A percentile compares a stretch with the other conserved stretches of the same genome.
Evolutionary conservation across 2,329 filamentous ascomycete species (phyloP).

Genomic region (Lizonia empirigonia): DNA sequence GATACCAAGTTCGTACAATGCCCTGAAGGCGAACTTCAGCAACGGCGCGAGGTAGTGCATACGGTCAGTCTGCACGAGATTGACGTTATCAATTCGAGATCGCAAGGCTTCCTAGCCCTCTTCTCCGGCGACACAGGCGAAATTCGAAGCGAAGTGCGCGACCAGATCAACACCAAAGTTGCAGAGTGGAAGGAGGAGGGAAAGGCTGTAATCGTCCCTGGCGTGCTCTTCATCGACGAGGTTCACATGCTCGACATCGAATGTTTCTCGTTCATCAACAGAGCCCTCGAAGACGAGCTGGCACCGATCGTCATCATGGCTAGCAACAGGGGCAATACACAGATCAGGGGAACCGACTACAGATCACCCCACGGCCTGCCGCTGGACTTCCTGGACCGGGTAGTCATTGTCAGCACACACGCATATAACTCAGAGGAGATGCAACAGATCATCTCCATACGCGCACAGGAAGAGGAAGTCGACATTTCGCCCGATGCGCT

Average conservation of each 20-base stretch:
- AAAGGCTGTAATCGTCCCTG: constrained; percentile 96
- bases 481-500: constrained; percentile 89
- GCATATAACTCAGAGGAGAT: constrained; percentile 84
- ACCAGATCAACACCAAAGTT: constrained; percentile 99
- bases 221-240: constrained; percentile 97
- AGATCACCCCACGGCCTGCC: constrained; percentile 91
- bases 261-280: constrained; percentile 98
- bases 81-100: constrained; percentile 97
- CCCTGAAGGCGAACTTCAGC: constrained; percentile 95
- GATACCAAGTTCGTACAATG: constrained; percentile 99
- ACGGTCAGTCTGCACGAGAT: constrained; percentile 98
- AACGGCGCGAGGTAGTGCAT: constrained; percentile 95
- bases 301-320: constrained; percentile 99
- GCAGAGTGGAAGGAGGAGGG: constrained; percentile 99
- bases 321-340: constrained; percentile 89
- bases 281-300: constrained; percentile 90
- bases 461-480: constrained; percentile 94
- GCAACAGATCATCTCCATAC: constrained; percentile 87
- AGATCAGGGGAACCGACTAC: constrained; percentile 92
- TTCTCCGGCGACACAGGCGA: constrained; percentile 98
- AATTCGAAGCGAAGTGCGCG: constrained; percentile 94
- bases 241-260: constrained; percentile 99
- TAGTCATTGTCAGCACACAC: constrained; percentile 95
- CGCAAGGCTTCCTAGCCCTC: constrained; percentile 95
- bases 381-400: constrained; percentile 92